Evolutionary conservation across 495 filamentous ascomycete genomes (phyloP).

Genomic region (Parmelia sp.): DNA sequence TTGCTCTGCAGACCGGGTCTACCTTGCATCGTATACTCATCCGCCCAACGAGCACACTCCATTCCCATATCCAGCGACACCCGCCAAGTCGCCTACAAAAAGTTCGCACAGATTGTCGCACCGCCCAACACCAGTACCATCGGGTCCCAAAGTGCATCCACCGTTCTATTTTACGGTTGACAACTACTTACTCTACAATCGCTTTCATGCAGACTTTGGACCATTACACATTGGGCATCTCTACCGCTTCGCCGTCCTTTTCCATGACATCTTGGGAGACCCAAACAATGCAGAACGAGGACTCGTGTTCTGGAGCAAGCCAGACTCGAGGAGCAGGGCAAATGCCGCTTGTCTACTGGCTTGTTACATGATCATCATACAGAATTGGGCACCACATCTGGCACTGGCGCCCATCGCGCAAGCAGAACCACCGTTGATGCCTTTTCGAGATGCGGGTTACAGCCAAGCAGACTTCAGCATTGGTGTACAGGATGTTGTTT

Average conservation of each 20-base stretch:
- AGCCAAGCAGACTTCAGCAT: conserved; percentile 95
- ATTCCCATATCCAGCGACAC: conserved; percentile 71
- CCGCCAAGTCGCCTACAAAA: conserved; percentile 65
- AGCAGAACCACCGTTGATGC: conserved; percentile 94
- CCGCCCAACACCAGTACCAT: conserved; percentile 40
- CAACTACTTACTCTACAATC: conserved; percentile 88
- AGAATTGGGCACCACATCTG: conserved; percentile 95
- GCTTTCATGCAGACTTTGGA: conserved; percentile 97
- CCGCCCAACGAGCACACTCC: conserved; percentile 70
- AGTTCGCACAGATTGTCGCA: conserved; percentile 60
- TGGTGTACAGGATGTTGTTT: conserved; percentile 93
- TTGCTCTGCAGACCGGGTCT: conserved; percentile 70
- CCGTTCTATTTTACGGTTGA: conserved; percentile 97
- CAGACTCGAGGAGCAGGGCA: conserved; percentile 86
- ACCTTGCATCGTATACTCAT: conserved; percentile 85
- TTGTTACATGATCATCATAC: conserved; percentile 98
- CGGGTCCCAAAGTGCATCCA: conserved; percentile 44
- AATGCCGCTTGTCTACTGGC: conserved; percentile 96
- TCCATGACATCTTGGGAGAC: conserved; percentile 90
- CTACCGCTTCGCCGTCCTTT: conserved; percentile 88
- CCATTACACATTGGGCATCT: conserved; percentile 95
- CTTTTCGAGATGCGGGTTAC: conserved; percentile 96
- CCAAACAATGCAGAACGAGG: conserved; percentile 74
- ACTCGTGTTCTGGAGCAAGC: conserved; percentile 90
- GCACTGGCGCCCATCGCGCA: conserved; percentile 95